phyloP scores from a whole-genome alignment of 441 rosid genomes.

The Populus hybrid region DNA sequence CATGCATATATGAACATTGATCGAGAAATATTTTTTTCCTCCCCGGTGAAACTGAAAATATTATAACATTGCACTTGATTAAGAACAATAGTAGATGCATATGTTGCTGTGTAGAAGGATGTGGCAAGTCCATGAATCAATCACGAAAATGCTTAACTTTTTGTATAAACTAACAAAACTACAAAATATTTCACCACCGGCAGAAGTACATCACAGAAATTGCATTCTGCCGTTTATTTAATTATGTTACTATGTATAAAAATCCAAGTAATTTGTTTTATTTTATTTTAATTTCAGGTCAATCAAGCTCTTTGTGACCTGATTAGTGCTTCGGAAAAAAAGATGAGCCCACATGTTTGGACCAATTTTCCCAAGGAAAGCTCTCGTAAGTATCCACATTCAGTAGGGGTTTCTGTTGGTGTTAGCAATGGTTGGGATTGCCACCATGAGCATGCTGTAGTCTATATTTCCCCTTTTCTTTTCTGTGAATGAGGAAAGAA shows the following conservation, averaged over 20 bases:
- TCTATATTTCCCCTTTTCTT: neutral
- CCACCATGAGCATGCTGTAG: neutral
- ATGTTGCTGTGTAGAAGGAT: neutral
- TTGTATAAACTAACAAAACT: neutral
- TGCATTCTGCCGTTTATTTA: neutral
- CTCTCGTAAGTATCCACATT: conserved; percentile 39
- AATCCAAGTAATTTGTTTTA: neutral
- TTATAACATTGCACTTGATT: neutral
- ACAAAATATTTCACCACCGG: neutral
- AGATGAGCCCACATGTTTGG: conserved; percentile 64
- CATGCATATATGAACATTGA: neutral
- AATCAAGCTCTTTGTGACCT: conserved; percentile 66
- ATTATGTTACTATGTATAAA: conserved; percentile 6
- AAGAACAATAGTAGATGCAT: neutral
- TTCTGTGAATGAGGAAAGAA: neutral
- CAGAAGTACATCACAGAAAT: neutral
- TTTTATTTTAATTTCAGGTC: too few species aligned
- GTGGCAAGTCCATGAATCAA: too few species aligned
- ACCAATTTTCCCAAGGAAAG: conserved; percentile 54
- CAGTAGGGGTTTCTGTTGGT: neutral
- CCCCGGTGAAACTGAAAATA: neutral
- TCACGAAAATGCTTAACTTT: neutral
- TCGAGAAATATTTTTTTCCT: neutral
- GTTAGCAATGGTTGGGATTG: neutral
- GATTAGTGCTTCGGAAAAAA: conserved; percentile 60